Percentiles rank a stretch among this genome's conserved stretches.
phyloP scores from a whole-genome alignment of 2,329 filamentous ascomycete species.

The Pestalotiopsis sp. region DNA sequence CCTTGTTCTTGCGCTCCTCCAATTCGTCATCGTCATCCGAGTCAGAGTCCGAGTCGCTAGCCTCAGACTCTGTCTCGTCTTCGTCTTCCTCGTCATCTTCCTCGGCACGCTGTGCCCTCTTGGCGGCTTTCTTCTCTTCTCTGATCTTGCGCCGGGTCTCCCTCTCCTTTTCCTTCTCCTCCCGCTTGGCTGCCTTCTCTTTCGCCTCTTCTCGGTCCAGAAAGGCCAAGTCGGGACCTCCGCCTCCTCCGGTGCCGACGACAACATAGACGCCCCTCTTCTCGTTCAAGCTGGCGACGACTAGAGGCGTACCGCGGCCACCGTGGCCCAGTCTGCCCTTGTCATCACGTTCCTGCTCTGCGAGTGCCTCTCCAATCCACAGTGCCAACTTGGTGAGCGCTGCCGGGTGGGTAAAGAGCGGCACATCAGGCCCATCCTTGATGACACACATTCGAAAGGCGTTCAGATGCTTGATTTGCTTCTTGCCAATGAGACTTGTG shows the following conservation, averaged over 20 bases:
- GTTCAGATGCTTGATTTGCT: conserved; percentile 88
- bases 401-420: conserved; percentile 90
- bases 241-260: conserved; percentile 88
- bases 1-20: conserved; percentile 57
- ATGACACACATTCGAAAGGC: conserved; percentile 96
- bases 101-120: conserved; percentile 48
- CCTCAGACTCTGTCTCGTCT: conserved; percentile 55
- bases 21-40: conserved; percentile 55
- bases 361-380: conserved; percentile 91
- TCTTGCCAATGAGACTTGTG: conserved; percentile 87
- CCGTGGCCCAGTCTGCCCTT: conserved; percentile 72
- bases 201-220: conserved; percentile 68
- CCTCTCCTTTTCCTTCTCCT: conserved; percentile 63
- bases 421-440: conserved; percentile 89
- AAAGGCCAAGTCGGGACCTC: conserved; percentile 72
- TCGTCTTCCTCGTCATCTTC: conserved; percentile 54
- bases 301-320: conserved; percentile 78
- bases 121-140: conserved; percentile 65
- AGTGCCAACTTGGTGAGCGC: conserved; percentile 91
- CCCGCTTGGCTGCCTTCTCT: conserved; percentile 64
- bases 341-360: conserved; percentile 81
- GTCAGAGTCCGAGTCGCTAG: conserved; percentile 53
- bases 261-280: conserved; percentile 86
- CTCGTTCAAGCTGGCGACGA: conserved; percentile 89
- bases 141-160: conserved; percentile 60